A percentile compares a stretch with the other conserved stretches of the same genome.
These are phyloP conservation scores for Cryptosporidium felis DNA, from an alignment of 169 alveolate genomes.

Conservation along the genomic window DNA sequence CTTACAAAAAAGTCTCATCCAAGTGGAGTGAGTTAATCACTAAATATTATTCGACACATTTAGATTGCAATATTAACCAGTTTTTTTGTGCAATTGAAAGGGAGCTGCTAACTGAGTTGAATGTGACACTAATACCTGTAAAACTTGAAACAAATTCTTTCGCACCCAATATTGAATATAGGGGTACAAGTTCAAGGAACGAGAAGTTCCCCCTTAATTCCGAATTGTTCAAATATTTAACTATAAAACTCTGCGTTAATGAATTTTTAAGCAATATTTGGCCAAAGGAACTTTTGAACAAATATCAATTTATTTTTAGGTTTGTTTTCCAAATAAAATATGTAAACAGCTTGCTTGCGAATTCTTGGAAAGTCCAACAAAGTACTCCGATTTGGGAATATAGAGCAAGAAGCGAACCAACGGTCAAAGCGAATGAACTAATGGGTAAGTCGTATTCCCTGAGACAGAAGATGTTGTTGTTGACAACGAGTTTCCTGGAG, in stretches of 20 bases:
- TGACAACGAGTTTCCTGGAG: slow-evolving; percentile 28
- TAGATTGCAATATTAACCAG: neutral
- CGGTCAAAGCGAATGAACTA: neutral
- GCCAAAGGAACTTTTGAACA: slow-evolving; percentile 3
- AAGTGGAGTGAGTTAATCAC: slow-evolving; percentile 25
- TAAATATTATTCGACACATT: neutral
- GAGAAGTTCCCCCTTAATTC: slow-evolving; percentile 1
- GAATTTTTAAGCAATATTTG: neutral
- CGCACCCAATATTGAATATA: too few species aligned
- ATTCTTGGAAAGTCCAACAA: slow-evolving; percentile 25
- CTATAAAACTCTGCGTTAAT: neutral
- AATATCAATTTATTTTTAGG: slow-evolving; percentile 24
- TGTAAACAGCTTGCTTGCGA: neutral
- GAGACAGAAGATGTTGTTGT: slow-evolving; percentile 46
- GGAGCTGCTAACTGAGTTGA: slow-evolving; percentile 9
- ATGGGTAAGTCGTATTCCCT: neutral
- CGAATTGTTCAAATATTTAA: slow-evolving; percentile 31
- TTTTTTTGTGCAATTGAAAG: slow-evolving; percentile 8
- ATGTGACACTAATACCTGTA: neutral
- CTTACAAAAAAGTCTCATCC: neutral
- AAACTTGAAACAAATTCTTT: neutral
- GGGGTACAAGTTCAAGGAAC: too few species aligned
- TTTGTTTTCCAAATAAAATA: slow-evolving; percentile 44
- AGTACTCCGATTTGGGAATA: slow-evolving; percentile 15
- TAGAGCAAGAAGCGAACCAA: neutral